Evolutionary conservation across 306 rosid species (phyloP), one percentile per base, ranked within the genome.

Genomic region (Castanospermum australe): DNA sequence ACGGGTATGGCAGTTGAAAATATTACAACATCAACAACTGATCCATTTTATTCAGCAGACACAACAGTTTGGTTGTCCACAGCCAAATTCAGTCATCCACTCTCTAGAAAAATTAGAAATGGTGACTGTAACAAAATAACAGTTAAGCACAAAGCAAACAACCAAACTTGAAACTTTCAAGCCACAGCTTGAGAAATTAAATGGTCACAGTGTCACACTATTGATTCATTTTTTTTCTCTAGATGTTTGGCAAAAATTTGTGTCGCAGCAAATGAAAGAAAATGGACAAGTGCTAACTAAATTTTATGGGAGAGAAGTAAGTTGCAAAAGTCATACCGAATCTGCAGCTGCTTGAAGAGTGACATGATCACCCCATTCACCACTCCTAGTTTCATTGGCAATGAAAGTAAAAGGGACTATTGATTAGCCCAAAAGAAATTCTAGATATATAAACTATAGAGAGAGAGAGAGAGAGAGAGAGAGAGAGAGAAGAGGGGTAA

Each of bases 281-380:
- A 38, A 21, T 11, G 10, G 24, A 57, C 18, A 38, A 28, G 38
- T 65, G 36, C 32, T 79, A 79, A 41, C 86, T 78, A 67, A 38
- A 11, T 55, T 30, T 20, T 25, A 35, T 9, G 12, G 8, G 24
- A 77, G 70, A 47, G 51, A 59, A 22, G 41, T 18, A 30, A 59
- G n/a, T 61, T 61, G 48, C 6, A 63, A 20, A 63, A 35, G 48
- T 6, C 79, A 55, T 90, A 93, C 97, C 82, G 47, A 71, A 85
- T 93, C 97, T 64, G 91, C 97, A 72, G 90, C 94, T 30, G 97
- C 97, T 77, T 90, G 97, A 67, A 93, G 88, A 17, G 97, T 90
- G 70, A 93, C 96, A 69, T 93, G 97, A 83, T 93, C 97, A 54
- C 96, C 97, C 97, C 97, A 93, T 73, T 93, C 91, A 5, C 96